Evolutionary conservation across 1,284 basidiomycete species (phyloP).

Genomic region (Leucoagaricus sp.): DNA sequence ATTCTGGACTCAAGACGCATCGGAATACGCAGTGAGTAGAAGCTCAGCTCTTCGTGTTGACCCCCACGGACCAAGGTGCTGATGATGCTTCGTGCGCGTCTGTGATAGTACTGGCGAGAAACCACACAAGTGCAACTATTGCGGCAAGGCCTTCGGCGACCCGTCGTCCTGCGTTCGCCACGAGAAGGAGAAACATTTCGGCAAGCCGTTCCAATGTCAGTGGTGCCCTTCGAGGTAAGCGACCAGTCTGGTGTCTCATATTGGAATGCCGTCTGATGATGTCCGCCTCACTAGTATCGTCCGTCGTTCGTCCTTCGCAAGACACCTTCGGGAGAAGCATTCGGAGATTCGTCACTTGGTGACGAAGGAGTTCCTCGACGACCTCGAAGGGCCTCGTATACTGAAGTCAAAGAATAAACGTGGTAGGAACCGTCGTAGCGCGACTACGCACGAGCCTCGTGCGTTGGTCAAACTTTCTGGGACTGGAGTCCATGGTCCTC

Average conservation of each 20-base stretch:
- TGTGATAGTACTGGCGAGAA: slow-evolving; percentile 49
- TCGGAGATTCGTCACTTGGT: slow-evolving; percentile 22
- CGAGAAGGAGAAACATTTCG: slow-evolving; percentile 54
- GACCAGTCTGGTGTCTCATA: not conserved
- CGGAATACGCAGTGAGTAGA: slow-evolving; percentile 14
- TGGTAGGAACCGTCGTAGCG: slow-evolving; percentile 12
- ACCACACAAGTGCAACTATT: slow-evolving; percentile 53
- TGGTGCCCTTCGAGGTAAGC: slow-evolving; percentile 47
- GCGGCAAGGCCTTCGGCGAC: slow-evolving; percentile 54
- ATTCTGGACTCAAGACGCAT: slow-evolving; percentile 17
- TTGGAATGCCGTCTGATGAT: not conserved
- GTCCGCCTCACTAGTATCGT: slow-evolving; percentile 48
- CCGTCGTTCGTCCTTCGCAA: slow-evolving; percentile 55
- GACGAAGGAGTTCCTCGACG: slow-evolving; percentile 11
- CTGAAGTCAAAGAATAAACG: slow-evolving; percentile 17
- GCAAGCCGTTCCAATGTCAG: slow-evolving; percentile 46
- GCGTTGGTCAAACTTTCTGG: not conserved
- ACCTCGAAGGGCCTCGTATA: slow-evolving; percentile 16
- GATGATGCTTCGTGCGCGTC: not conserved
- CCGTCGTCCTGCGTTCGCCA: slow-evolving; percentile 67
- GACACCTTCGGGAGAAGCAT: slow-evolving; percentile 55
- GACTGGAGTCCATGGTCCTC: not conserved
- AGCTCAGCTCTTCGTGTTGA: not conserved
- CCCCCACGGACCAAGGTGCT: not conserved
- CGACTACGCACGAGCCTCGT: slow-evolving; percentile 10